phyloP scores from a whole-genome alignment of 352 stramenopile genomes.

The Phytophthora tentaculata region DNA sequence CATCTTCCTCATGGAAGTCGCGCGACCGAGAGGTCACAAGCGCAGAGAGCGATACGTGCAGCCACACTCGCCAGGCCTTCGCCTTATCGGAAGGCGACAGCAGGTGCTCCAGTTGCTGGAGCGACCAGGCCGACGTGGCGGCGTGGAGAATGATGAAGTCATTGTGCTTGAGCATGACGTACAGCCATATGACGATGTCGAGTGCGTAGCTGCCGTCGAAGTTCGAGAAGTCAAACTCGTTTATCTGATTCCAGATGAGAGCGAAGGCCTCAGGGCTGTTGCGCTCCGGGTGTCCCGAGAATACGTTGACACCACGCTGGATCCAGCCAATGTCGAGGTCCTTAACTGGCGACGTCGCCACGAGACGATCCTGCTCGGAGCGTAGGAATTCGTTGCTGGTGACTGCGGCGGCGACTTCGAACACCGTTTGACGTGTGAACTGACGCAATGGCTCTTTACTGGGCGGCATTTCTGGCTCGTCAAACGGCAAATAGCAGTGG shows the following conservation, averaged over 20 bases:
- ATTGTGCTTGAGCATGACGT: slow-evolving; percentile 44
- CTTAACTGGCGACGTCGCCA: slow-evolving; percentile 26
- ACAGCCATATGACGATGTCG: slow-evolving; percentile 48
- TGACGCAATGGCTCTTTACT: slow-evolving; percentile 18
- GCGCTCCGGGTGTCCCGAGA: slow-evolving; percentile 33
- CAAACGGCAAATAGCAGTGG: slow-evolving; percentile 42
- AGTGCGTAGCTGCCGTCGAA: slow-evolving; percentile 37
- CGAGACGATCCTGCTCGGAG: slow-evolving; percentile 31
- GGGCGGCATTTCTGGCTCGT: slow-evolving; percentile 24
- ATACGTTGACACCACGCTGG: slow-evolving; percentile 36
- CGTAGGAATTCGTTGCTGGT: slow-evolving; percentile 34
- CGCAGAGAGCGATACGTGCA: slow-evolving; percentile 42
- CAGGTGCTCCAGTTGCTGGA: slow-evolving; percentile 48
- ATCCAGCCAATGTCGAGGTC: slow-evolving; percentile 42
- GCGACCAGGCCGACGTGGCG: slow-evolving; percentile 44
- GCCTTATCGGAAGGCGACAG: slow-evolving; percentile 28
- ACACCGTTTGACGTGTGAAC: slow-evolving; percentile 34
- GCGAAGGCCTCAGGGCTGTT: slow-evolving; percentile 35
- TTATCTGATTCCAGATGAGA: slow-evolving; percentile 32
- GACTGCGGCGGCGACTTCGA: slow-evolving; percentile 26
- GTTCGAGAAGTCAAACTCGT: slow-evolving; percentile 35
- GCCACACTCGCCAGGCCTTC: slow-evolving; percentile 43
- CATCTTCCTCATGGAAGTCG: slow-evolving; percentile 39
- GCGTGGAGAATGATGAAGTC: slow-evolving; percentile 50
- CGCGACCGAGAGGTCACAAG: slow-evolving; percentile 29